Evolutionary conservation across 169 alveolate genomes (phyloP).

Genomic region (Babesia caballi): DNA sequence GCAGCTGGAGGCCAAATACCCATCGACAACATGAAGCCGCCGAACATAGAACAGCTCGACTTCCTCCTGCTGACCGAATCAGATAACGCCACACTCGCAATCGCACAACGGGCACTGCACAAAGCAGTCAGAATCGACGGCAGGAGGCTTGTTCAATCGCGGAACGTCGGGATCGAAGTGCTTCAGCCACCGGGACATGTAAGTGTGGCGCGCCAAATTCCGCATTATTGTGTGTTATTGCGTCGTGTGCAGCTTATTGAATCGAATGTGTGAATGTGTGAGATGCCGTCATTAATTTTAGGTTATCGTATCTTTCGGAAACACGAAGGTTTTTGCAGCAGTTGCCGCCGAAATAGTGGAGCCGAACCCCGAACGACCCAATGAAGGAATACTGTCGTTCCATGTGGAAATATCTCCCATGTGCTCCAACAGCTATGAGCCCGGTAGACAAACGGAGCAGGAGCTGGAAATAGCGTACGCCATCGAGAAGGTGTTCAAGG

Average conservation of each 20-base stretch:
- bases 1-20: background rate
- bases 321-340: conserved; percentile 51
- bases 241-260: background rate
- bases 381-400: conserved; percentile 55
- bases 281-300: no score
- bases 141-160: background rate
- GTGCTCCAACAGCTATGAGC: conserved; percentile 40
- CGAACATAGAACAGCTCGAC: conserved; percentile 28
- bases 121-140: conserved; percentile 52
- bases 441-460: conserved; percentile 46
- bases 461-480: conserved; percentile 15
- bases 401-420: conserved; percentile 43
- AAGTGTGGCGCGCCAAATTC: no score
- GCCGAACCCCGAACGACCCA: conserved; percentile 61
- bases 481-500: conserved; percentile 62
- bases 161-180: conserved; percentile 16
- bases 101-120: conserved; percentile 16
- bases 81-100: conserved; percentile 10
- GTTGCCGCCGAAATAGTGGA: conserved; percentile 54
- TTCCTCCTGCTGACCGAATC: conserved; percentile 12
- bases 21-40: background rate
- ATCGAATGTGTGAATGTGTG: no score
- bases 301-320: conserved; percentile 64
- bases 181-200: conserved; percentile 37
- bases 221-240: no score